These are phyloP conservation scores for Backusella australiensis DNA, from an alignment of 192 early-diverging fungal species.

Conservation along the genomic window DNA sequence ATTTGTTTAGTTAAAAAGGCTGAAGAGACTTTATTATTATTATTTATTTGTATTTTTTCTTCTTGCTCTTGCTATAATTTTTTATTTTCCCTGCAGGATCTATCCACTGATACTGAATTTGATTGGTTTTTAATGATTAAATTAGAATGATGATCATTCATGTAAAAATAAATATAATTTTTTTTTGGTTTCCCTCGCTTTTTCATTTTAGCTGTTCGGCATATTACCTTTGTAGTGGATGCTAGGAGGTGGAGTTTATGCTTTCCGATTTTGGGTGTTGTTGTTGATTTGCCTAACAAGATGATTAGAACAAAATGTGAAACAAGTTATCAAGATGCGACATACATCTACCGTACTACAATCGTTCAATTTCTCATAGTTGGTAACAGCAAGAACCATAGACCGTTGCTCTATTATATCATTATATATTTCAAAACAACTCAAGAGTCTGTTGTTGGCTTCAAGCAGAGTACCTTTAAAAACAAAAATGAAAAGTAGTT, in stretches of 20 bases:
- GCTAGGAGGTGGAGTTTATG: not conserved
- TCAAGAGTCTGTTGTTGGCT: slow-evolving; percentile 49
- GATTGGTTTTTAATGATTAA: slow-evolving; percentile 13
- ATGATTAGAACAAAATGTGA: not conserved
- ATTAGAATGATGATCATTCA: not conserved
- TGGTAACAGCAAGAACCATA: slow-evolving; percentile 38
- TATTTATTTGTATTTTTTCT: not conserved
- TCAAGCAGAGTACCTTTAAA: slow-evolving; percentile 45
- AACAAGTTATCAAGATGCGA: not conserved
- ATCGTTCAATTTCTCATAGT: slow-evolving; percentile 31
- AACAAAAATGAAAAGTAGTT: not conserved
- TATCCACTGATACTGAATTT: not conserved
- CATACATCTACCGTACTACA: slow-evolving; percentile 7
- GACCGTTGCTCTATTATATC: slow-evolving; percentile 55
- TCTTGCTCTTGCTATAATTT: not conserved
- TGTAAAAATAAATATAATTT: not conserved
- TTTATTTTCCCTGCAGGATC: not conserved
- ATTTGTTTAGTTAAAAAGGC: not conserved
- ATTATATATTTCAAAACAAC: slow-evolving; percentile 51
- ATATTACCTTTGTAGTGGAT: not conserved
- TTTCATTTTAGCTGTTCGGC: not conserved
- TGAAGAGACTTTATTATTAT: slow-evolving; percentile 1
- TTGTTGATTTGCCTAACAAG: slow-evolving; percentile 4
- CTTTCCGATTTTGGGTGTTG: slow-evolving; percentile 1
- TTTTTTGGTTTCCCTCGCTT: not conserved